Percentiles rank a stretch among this genome's conserved stretches.
Conservation (phyloP, 257 asterid species). For the Euphrasia confusa region DNA sequence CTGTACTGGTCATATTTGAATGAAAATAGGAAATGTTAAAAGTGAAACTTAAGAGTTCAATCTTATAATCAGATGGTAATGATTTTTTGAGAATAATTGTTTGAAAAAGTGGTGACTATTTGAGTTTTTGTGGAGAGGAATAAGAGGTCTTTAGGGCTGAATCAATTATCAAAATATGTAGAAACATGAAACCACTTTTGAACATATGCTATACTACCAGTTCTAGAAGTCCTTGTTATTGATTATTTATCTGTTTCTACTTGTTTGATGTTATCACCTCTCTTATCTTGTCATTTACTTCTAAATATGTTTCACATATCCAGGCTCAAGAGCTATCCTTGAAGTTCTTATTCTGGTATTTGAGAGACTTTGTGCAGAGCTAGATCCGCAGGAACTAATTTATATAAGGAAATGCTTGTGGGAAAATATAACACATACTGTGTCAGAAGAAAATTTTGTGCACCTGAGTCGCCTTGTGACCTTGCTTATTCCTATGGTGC, state of each 20-base stretch:
- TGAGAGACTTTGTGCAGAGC: conserved; percentile 53
- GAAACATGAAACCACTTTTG: conserved; percentile 5
- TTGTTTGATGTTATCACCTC: conserved; percentile 14
- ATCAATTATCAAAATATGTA: conserved; percentile 1
- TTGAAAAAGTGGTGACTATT: not conserved
- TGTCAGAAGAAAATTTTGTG: conserved; percentile 31
- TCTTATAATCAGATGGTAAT: not conserved
- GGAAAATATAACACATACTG: conserved; percentile 43
- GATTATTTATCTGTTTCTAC: conserved; percentile 1
- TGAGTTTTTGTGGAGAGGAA: conserved; percentile 2
- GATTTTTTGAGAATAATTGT: not conserved
- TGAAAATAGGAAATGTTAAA: conserved; percentile 5
- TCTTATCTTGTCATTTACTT: conserved; percentile 1
- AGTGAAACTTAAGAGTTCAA: not conserved
- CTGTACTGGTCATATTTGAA: not conserved
- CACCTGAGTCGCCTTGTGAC: conserved; percentile 56
- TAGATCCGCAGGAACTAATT: conserved; percentile 45
- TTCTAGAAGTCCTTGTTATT: conserved; percentile 6
- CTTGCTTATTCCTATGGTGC: conserved; percentile 52
- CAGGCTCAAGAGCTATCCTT: conserved; percentile 54
- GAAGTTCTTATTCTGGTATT: conserved; percentile 59
- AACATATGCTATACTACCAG: conserved; percentile 11
- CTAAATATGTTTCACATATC: conserved; percentile 20
- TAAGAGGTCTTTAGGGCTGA: not conserved
- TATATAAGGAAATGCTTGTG: conserved; percentile 52